Evolutionary conservation across 2,329 filamentous ascomycete genomes (phyloP).

Genomic region (Aspergillus sp.): DNA sequence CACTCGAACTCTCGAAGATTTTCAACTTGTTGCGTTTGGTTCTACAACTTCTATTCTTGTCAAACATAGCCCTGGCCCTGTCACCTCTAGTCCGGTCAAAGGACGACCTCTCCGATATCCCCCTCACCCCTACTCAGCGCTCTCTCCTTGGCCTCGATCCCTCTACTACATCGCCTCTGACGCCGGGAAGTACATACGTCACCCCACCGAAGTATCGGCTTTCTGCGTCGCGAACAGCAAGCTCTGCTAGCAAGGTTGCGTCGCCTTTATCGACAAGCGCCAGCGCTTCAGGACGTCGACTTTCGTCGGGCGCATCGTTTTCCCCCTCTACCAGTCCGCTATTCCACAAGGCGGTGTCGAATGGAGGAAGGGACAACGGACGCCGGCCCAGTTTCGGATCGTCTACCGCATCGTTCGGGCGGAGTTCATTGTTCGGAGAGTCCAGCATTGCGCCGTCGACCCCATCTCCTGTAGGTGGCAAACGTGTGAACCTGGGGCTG

Average conservation of each 20-base stretch:
- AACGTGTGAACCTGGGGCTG: constrained; percentile 71
- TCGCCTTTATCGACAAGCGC: constrained; percentile 41
- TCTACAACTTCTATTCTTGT: constrained; percentile 61
- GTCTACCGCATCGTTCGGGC: constrained; percentile 43
- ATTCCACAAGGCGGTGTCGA: constrained; percentile 65
- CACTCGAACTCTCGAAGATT: constrained; percentile 40
- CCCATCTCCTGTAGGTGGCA: constrained; percentile 65
- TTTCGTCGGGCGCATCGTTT: constrained; percentile 51
- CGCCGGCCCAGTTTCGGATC: constrained; percentile 56
- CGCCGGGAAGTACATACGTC: constrained; percentile 70
- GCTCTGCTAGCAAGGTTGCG: constrained; percentile 37
- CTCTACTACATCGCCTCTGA: constrained; percentile 60
- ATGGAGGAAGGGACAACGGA: constrained; percentile 34
- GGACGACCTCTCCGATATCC: constrained; percentile 84
- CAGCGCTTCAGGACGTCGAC: constrained; percentile 33
- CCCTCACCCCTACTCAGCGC: constrained; percentile 85
- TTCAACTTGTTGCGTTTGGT: constrained; percentile 51
- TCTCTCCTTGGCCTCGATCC: constrained; percentile 78
- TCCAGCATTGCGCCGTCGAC: constrained; percentile 58
- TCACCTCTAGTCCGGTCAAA: constrained; percentile 69
- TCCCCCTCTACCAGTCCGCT: constrained; percentile 58
- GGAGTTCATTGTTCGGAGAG: constrained; percentile 35
- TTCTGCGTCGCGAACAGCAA: constrained; percentile 57
- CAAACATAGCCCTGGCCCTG: constrained; percentile 71
- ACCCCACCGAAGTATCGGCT: constrained; percentile 86